Evolutionary conservation across 2,329 filamentous ascomycete genomes (phyloP).

Genomic region (Penicillium capsulatum): DNA sequence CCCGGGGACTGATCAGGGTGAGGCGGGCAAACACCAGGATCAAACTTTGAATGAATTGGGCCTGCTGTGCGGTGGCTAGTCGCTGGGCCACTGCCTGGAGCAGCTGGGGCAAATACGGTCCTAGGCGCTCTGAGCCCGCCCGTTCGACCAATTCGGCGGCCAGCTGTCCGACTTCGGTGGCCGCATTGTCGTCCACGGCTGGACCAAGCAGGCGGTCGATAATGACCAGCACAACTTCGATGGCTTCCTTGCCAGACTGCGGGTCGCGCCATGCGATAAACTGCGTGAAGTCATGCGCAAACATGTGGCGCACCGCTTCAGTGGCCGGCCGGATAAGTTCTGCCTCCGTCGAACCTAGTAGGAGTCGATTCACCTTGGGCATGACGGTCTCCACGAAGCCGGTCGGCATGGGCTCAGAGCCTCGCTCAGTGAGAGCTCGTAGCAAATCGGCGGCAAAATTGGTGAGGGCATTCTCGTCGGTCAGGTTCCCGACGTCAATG

Average conservation of each 20-base stretch:
- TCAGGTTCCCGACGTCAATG: conserved; percentile 82
- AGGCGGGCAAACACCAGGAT: conserved; percentile 93
- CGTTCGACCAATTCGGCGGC: conserved; percentile 94
- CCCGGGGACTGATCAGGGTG: conserved; percentile 75
- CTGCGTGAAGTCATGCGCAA: conserved; percentile 84
- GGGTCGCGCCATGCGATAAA: conserved; percentile 80
- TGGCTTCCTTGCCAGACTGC: conserved; percentile 70
- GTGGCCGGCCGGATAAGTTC: conserved; percentile 84
- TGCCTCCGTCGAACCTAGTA: conserved; percentile 80
- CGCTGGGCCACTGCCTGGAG: conserved; percentile 83
- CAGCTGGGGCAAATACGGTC: conserved; percentile 83
- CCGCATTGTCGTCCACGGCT: conserved; percentile 83
- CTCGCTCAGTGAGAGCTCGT: conserved; percentile 74
- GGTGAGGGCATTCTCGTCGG: conserved; percentile 71
- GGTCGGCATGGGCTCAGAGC: conserved; percentile 75
- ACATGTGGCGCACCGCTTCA: conserved; percentile 80
- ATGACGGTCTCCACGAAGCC: conserved; percentile 82
- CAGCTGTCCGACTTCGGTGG: conserved; percentile 91
- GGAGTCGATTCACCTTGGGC: conserved; percentile 77
- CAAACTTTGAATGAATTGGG: conserved; percentile 89
- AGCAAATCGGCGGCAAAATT: conserved; percentile 84
- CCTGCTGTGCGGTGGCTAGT: conserved; percentile 74
- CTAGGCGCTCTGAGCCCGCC: conserved; percentile 83
- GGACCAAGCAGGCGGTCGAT: conserved; percentile 85
- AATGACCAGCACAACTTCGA: conserved; percentile 85